Conservation (phyloP, 2,329 filamentous ascomycete species). For the Talaromyces sp. region DNA sequence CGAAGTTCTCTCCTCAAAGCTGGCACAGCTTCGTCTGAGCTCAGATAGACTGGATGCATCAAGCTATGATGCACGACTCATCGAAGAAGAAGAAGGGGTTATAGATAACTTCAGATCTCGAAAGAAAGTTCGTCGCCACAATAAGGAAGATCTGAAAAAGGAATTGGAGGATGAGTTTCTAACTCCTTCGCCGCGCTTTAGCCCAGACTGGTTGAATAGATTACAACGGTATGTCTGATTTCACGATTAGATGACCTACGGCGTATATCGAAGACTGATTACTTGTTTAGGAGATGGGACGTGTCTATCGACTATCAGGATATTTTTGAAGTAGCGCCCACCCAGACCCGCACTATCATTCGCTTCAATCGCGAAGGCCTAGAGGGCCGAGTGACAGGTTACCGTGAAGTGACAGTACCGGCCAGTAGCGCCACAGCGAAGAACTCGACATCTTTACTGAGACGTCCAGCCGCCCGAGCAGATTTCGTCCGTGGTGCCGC, state of each 20-base stretch:
- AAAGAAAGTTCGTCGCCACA: constrained; percentile 41
- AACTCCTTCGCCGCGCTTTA: constrained; percentile 73
- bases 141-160: constrained; percentile 58
- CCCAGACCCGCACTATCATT: constrained; percentile 90
- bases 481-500: constrained; percentile 91
- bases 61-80: constrained; percentile 27
- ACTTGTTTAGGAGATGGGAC: constrained; percentile 63
- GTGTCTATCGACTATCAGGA: constrained; percentile 72
- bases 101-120: constrained; percentile 36
- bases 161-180: constrained; percentile 73
- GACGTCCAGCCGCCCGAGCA: constrained; percentile 78
- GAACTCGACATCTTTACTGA: constrained; percentile 82
- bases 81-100: constrained; percentile 26
- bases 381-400: constrained; percentile 87
- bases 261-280: constrained; percentile 6
- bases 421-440: constrained; percentile 86
- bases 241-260: neutral
- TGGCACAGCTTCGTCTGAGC: constrained; percentile 27
- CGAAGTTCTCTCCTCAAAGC: constrained; percentile 24
- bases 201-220: constrained; percentile 76
- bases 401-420: constrained; percentile 88
- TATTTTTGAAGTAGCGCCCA: constrained; percentile 80
- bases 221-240: constrained; percentile 63
- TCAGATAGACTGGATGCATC: constrained; percentile 21
- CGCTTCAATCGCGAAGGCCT: constrained; percentile 87